phyloP scores from a whole-genome alignment of 768 basidiomycete species.

The Leccinum pellstonianum region DNA sequence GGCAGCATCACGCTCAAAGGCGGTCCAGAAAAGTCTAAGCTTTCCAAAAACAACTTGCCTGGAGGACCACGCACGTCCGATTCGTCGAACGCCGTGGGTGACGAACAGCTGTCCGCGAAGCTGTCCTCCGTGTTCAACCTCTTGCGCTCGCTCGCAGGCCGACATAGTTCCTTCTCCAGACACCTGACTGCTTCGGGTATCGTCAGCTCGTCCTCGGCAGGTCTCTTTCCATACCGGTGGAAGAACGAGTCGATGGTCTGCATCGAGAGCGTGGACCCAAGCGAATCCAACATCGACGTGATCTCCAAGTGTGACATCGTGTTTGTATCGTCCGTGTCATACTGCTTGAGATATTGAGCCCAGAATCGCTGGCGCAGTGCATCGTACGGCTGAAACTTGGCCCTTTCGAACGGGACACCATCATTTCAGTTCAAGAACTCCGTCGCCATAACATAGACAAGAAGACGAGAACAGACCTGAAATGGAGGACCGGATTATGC shows the following conservation, averaged over 20 bases:
- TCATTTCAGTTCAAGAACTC: slow-evolving; percentile 4
- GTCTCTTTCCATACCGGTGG: slow-evolving; percentile 61
- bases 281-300: slow-evolving; percentile 93
- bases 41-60: slow-evolving; percentile 48
- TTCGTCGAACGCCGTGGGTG: slow-evolving; percentile 52
- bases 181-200: slow-evolving; percentile 79
- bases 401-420: slow-evolving; percentile 41
- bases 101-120: slow-evolving; percentile 45
- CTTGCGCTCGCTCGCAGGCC: slow-evolving; percentile 71
- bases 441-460: background rate
- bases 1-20: slow-evolving; percentile 28
- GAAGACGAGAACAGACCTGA: slow-evolving; percentile 45
- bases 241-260: slow-evolving; percentile 85
- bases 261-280: slow-evolving; percentile 85
- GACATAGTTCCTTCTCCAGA: slow-evolving; percentile 80
- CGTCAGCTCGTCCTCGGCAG: slow-evolving; percentile 68
- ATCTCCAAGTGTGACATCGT: slow-evolving; percentile 81
- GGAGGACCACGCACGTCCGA: slow-evolving; percentile 19
- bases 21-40: slow-evolving; percentile 64
- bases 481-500: slow-evolving; percentile 63
- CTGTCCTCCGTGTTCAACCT: slow-evolving; percentile 51
- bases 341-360: slow-evolving; percentile 79
- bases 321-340: slow-evolving; percentile 58
- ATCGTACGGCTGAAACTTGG: slow-evolving; percentile 94
- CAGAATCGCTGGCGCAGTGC: slow-evolving; percentile 89